Evolutionary conservation across 352 stramenopile genomes (phyloP).

Genomic region (Lagenidium sp.): DNA sequence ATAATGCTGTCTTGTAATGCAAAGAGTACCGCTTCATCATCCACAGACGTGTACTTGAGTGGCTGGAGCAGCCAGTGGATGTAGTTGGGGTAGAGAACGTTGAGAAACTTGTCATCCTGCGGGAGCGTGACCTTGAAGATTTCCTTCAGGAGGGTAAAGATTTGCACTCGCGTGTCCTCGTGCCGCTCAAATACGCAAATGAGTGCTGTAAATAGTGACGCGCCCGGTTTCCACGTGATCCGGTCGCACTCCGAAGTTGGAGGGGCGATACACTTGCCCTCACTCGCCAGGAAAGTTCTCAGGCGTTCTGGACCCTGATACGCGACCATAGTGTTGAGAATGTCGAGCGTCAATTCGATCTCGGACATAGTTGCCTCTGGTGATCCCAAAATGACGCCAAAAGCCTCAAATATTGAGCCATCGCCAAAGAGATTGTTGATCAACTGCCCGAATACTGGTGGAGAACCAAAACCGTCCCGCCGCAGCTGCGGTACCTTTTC

Average conservation of each 20-base stretch:
- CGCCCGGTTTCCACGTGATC: constrained; percentile 49
- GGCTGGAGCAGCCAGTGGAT: constrained; percentile 81
- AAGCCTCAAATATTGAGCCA: constrained; percentile 46
- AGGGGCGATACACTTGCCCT: constrained; percentile 57
- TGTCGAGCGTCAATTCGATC: constrained; percentile 44
- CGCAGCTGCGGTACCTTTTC: constrained; percentile 47
- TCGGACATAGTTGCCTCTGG: constrained; percentile 33
- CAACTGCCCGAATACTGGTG: constrained; percentile 47
- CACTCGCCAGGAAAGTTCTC: constrained; percentile 48
- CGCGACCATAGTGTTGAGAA: constrained; percentile 62
- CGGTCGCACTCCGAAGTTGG: constrained; percentile 51
- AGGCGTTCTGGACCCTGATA: constrained; percentile 63
- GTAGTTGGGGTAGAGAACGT: constrained; percentile 82
- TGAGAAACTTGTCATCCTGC: constrained; percentile 84
- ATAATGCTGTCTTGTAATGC: constrained; percentile 75
- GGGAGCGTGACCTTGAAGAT: constrained; percentile 64
- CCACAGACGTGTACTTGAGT: constrained; percentile 47
- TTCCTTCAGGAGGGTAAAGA: constrained; percentile 59
- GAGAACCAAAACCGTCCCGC: constrained; percentile 37
- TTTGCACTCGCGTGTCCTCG: constrained; percentile 46
- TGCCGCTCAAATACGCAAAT: constrained; percentile 60
- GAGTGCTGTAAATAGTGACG: constrained; percentile 65
- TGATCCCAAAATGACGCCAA: constrained; percentile 36
- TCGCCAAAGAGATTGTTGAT: constrained; percentile 63
- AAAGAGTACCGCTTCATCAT: constrained; percentile 48